These are phyloP conservation scores for Cyclotella baltica DNA, from an alignment of 108 stramenopile genomes.

Conservation along the genomic window DNA sequence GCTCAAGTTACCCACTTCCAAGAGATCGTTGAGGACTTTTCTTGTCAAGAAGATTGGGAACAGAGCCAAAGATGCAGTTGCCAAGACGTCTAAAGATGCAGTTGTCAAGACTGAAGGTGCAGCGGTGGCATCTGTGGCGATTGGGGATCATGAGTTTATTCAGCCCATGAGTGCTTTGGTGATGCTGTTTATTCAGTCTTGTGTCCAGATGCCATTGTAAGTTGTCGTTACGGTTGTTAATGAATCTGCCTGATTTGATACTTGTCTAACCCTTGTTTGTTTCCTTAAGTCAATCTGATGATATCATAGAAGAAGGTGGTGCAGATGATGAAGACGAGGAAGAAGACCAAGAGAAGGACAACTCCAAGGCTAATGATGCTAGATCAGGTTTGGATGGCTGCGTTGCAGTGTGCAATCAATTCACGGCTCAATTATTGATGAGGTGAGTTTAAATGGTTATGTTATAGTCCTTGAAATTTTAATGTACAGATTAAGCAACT, in stretches of 20 bases:
- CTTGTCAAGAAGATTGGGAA: slow-evolving; percentile 54
- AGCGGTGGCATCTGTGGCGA: slow-evolving; percentile 1
- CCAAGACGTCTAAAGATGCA: background rate
- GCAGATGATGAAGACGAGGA: slow-evolving; percentile 33
- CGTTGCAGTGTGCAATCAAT: slow-evolving; percentile 63
- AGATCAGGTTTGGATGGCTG: slow-evolving; percentile 70
- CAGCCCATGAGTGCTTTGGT: slow-evolving; percentile 85
- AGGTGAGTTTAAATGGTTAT: too few species aligned
- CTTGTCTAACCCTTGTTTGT: background rate
- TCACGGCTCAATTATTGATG: slow-evolving; percentile 66
- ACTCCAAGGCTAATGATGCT: slow-evolving; percentile 42
- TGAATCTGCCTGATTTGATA: background rate
- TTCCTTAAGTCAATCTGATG: slow-evolving; percentile 22
- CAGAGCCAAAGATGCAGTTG: too few species aligned
- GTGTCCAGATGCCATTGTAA: slow-evolving; percentile 65
- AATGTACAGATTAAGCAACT: too few species aligned
- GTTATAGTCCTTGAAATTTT: too few species aligned
- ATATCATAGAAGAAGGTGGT: slow-evolving; percentile 17
- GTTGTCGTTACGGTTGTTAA: background rate
- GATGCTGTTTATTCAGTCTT: slow-evolving; percentile 82
- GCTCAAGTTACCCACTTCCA: slow-evolving; percentile 86
- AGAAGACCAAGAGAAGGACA: slow-evolving; percentile 19
- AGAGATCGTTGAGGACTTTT: slow-evolving; percentile 81
- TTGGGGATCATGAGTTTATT: slow-evolving; percentile 62
- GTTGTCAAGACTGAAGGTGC: slow-evolving; percentile 9